phyloP scores from a whole-genome alignment of 495 filamentous ascomycete genomes.

The Cercophora scortea region DNA sequence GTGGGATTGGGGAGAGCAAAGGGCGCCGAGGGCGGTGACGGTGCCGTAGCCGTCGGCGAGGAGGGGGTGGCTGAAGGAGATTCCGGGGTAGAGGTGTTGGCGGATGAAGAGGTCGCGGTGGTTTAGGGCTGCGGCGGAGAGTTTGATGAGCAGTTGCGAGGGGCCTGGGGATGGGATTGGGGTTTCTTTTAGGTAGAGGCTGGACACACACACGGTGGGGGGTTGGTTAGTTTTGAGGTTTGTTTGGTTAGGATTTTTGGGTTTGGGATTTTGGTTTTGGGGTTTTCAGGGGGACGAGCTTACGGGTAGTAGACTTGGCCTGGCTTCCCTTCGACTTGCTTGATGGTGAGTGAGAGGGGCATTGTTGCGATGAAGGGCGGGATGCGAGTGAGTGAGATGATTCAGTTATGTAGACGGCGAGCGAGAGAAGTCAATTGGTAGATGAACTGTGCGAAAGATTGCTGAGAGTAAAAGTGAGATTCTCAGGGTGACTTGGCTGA shows the following conservation, averaged over 20 bases:
- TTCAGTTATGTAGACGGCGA: background rate
- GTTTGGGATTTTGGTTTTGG: background rate
- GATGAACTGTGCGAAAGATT: too few relatives aligned
- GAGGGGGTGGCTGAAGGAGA: conserved; percentile 67
- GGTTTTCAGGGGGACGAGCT: conserved; percentile 2
- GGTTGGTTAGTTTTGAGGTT: background rate
- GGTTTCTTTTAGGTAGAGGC: conserved; percentile 52
- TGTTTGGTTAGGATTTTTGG: background rate
- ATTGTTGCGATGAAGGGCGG: conserved; percentile 14
- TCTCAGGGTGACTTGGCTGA: too few relatives aligned
- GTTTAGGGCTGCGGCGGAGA: conserved; percentile 76
- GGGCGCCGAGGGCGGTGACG: conserved; percentile 55
- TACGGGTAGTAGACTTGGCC: conserved; percentile 80
- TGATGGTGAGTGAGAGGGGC: conserved; percentile 40
- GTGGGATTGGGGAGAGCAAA: conserved; percentile 19
- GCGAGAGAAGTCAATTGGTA: background rate
- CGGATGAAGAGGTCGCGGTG: conserved; percentile 90
- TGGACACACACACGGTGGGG: conserved; percentile 26
- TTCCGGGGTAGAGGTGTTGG: conserved; percentile 79
- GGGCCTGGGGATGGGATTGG: conserved; percentile 54
- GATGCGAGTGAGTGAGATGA: too few relatives aligned
- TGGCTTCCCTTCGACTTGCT: conserved; percentile 59
- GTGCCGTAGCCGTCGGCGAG: conserved; percentile 71
- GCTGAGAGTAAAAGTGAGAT: too few relatives aligned
- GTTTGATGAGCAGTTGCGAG: conserved; percentile 56